phyloP scores from a whole-genome alignment of 805 yeast genomes.

The Candida dendrica region DNA sequence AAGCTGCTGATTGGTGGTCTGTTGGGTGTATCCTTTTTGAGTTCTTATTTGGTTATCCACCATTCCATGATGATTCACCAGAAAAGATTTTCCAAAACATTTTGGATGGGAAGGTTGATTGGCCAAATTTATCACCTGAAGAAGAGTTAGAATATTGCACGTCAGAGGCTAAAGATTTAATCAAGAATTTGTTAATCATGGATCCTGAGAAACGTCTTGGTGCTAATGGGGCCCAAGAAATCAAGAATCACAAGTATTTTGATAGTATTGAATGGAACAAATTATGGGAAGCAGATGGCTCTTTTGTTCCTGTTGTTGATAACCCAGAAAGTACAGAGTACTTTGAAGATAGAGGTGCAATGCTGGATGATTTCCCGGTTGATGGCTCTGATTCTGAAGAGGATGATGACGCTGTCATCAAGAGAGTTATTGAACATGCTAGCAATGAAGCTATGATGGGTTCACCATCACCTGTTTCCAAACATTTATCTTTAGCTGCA shows the following conservation, averaged over 20 bases:
- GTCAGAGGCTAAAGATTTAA: conserved; percentile 67
- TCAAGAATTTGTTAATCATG: conserved; percentile 49
- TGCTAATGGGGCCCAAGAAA: conserved; percentile 68
- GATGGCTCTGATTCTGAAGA: conserved; percentile 27
- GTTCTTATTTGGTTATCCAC: conserved; percentile 87
- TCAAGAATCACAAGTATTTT: conserved; percentile 75
- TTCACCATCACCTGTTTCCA: conserved; percentile 27
- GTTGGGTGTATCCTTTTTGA: conserved; percentile 94
- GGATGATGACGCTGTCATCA: conserved; percentile 22
- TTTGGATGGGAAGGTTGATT: conserved; percentile 61
- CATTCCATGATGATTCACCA: conserved; percentile 80
- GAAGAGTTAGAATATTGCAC: conserved; percentile 53
- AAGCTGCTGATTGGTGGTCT: conserved; percentile 97
- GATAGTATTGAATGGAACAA: conserved; percentile 65
- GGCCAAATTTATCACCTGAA: conserved; percentile 63
- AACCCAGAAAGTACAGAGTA: conserved; percentile 87
- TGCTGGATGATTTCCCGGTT: conserved; percentile 50
- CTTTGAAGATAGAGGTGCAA: conserved; percentile 88
- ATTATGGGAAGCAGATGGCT: conserved; percentile 62
- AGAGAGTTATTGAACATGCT: conserved; percentile 1
- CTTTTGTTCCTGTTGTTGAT: conserved; percentile 74
- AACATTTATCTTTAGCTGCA: conserved; percentile 38
- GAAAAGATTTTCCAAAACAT: conserved; percentile 80
- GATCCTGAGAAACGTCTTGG: conserved; percentile 72
- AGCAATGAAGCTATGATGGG: conserved; percentile 13